Base-by-base conservation (phyloP, 352 stramenopile species). In the Phytophthora cryptogea region DNA sequence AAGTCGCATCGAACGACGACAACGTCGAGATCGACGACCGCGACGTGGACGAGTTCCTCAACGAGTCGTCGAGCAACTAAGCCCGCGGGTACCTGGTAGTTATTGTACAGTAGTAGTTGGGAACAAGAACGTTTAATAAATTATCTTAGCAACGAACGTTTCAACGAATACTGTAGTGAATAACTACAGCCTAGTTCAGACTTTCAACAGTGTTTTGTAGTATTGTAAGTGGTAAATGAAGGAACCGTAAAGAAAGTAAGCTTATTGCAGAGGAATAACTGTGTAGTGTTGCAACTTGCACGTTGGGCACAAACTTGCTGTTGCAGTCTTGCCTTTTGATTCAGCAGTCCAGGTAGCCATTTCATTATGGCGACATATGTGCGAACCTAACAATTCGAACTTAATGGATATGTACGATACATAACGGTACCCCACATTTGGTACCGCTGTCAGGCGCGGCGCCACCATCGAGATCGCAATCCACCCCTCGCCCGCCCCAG, bases 41-140 rank as follows among this genome's bases (percentile, higher is more conserved):
- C 11, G 83, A 89, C 32, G 66, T 92, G 23, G 83, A 89, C 20
- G 83, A 89, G 54, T 52, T 92, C 13, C 57, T 89, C 0, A 65
- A 64, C 50, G 81, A 89, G 62, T 59, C 39, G 20, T 58, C 41
- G 16, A 63, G 36, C 30, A 65, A 30, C 39, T 65, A 58, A 56
- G 33, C 26, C 16, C 23, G 16, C 5, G 4, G 5, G 28, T 31
- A 40, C 4, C n/a, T 16, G 33, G 54, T 59, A 69, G 59, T 31
- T 37, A 54, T 28, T 67, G 58, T 71, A 74, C 35, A 71, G 30
- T 65, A 70, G 33, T 68, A 70, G 20, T 23, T 23, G 20, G 20
- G 20, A 23, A 2, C 20, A 23, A 23, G 2, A 1, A 23, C 1
- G 20, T 23, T 23, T 23, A 42, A 54, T 57, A 66, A 43, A 58